Evolutionary conservation across 129 eudicot species (phyloP).

Genomic region (Helichrysum umbraculigerum): DNA sequence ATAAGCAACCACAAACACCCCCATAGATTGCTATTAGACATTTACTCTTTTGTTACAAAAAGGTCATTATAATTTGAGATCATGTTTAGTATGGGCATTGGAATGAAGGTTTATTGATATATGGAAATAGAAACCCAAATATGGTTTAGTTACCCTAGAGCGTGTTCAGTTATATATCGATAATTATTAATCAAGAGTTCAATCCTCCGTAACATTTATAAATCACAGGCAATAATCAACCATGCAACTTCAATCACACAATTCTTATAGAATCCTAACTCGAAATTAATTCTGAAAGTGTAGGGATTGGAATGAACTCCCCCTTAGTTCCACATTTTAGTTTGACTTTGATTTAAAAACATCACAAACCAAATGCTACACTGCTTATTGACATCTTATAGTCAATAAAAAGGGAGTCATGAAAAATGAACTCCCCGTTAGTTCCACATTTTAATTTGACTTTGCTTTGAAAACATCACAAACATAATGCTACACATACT

Average conservation of each 20-base stretch:
- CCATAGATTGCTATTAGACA: neutral
- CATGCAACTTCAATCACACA: neutral
- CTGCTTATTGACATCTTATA: neutral
- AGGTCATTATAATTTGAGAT: neutral
- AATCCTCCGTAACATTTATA: too few relatives aligned
- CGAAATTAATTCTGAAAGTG: neutral
- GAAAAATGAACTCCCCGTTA: neutral
- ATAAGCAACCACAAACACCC: neutral
- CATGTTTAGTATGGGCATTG: slow-evolving; percentile 7
- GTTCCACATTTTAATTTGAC: too few relatives aligned
- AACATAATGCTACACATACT: too few relatives aligned
- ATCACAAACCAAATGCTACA: too few relatives aligned
- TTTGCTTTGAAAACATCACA: too few relatives aligned
- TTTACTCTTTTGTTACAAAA: neutral
- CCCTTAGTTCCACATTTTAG: too few relatives aligned
- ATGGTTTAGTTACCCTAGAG: too few relatives aligned
- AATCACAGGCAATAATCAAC: neutral
- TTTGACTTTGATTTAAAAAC: too few relatives aligned
- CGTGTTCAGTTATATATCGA: too few relatives aligned
- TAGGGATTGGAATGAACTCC: neutral
- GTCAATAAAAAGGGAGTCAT: neutral
- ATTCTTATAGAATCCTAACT: neutral
- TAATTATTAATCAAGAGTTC: too few relatives aligned
- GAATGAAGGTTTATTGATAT: neutral
- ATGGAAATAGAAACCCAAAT: neutral